Evolutionary conservation across 306 rosid genomes (phyloP), one percentile per base, ranked within the genome.

Genomic region (Cicer yamashitae): DNA sequence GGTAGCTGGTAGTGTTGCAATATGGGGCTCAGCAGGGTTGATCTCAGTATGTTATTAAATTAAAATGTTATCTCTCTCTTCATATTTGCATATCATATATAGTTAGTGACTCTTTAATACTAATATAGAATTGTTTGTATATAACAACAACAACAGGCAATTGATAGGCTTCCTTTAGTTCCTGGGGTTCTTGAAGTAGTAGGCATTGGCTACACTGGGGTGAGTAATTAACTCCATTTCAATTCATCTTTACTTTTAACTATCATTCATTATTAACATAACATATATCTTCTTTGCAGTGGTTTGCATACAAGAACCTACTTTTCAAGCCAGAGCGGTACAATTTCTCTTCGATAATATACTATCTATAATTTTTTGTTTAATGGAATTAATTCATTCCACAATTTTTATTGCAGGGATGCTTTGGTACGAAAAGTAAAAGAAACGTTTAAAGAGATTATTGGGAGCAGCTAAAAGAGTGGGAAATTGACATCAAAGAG

Each of bases 181-280:
- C 97, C 99, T 73, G 97, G 97, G 30, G 81, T 81, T 70, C 92
- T 94, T 79, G 99, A 94, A 84, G 70, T 90, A 14, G 99, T 92
- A 44, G 99, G 99, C 74, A 89, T 94, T 80, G 99, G 96, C 77
- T 94, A 92, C 82, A 71, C 93, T 60, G 99, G 97, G 84, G 99
- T 17, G 18, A 1, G 18, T 17, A 17, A 17, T 17, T 47, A 10
- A 47, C 17, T 80, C 54, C 34, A 73, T 20, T 38, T 6, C 37
- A 50, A 17, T 70, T 25, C 43, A 64, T 48, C 17, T 48, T 47
- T 47, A 47, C 15, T 47, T 47, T 45, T 45, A 3, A 45, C 50
- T 45, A 30, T 12, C 14, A n/a, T n/a, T 20, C 11, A n/a, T 3
- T 48, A 14, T n/a, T 7, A 6, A n/a, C 43, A 56, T 39, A 40